Base-by-base conservation (phyloP, 352 stramenopile species). In the Thraustochytrium striatum region DNA sequence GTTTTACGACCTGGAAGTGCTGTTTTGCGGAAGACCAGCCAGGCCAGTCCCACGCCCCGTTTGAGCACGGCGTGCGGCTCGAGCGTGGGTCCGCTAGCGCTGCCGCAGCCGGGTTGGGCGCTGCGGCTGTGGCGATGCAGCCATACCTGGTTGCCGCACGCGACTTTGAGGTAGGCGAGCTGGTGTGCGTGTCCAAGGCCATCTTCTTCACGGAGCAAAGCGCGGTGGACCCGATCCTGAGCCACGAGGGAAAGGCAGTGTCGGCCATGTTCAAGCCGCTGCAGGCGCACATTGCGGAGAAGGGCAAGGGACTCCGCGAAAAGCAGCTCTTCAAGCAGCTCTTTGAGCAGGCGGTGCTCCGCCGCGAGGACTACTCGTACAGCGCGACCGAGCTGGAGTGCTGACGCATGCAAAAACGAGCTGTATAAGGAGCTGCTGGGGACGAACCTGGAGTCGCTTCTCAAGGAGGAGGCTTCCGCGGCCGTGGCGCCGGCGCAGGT, bases 181-280 rank as follows among this genome's bases (percentile, higher is more conserved):
- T 75, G 5, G 36, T 75, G n/a, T 75, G 65, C 35, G 65, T 75
- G 9, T 41, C 65, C 50, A 75, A 75, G 50, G 65, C 65, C 21
- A 28, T 62, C 0, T 3, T 2, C 5, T 62, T 39, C 65, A 28
- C 3, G 36, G 11, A 21, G 43, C 30, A 62, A 21, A 62, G 3
- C 16, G 44, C 58, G 32, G 30, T 38, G 32, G 65, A 75, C 65
- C 44, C 33, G 3, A 43, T 33, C 36, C 21, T 70, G 9, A 38
- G 65, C 5, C 25, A 5, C 16, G 43, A 21, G 32, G 52, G 68
- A 9, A 32, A 30, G 2, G 7, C 52, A 1, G n/a, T 62, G 16
- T 75, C 65, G 50, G 36, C 43, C 65, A 43, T 75, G 30, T 75
- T 55, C 52, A 70, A 21, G 3, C 43, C 16, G 41, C 21, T 75